Percentiles rank a stretch among this genome's conserved stretches.
Evolutionary conservation across 345 rosid genomes (phyloP).

Genomic region (Citrus reticulata): DNA sequence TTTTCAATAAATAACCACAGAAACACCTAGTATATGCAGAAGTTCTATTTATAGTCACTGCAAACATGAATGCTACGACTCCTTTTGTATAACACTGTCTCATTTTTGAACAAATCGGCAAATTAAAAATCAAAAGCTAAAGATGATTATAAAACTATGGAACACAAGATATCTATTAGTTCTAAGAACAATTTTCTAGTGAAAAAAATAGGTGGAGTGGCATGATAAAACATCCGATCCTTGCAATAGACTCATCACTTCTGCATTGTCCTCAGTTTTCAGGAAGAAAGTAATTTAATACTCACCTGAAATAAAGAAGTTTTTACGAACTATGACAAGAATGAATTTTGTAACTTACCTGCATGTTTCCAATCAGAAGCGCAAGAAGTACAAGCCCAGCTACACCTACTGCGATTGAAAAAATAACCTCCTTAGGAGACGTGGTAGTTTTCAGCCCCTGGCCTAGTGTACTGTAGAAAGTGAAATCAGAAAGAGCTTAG

Average conservation of each 20-base stretch:
- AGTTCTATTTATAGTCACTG: neutral
- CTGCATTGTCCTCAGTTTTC: neutral
- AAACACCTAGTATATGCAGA: too few species aligned
- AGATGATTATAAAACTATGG: neutral
- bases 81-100: neutral
- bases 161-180: neutral
- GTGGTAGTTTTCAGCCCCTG: slow-evolving; percentile 90
- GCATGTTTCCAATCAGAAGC: slow-evolving; percentile 81
- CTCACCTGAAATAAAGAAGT: neutral
- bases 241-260: too few species aligned
- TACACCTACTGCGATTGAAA: slow-evolving; percentile 69
- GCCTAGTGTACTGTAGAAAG: slow-evolving; percentile 62
- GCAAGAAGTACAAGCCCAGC: slow-evolving; percentile 81
- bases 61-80: neutral
- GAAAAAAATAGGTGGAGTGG: neutral
- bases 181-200: neutral
- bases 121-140: neutral
- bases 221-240: neutral
- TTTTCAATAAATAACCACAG: too few species aligned
- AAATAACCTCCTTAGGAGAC: slow-evolving; percentile 63
- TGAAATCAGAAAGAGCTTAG: neutral
- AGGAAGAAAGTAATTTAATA: neutral
- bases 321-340: neutral
- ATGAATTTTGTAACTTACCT: slow-evolving; percentile 28
- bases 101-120: neutral